Base-by-base conservation (phyloP, 352 stramenopile genomes). In the Phytophthora pinifolia region DNA sequence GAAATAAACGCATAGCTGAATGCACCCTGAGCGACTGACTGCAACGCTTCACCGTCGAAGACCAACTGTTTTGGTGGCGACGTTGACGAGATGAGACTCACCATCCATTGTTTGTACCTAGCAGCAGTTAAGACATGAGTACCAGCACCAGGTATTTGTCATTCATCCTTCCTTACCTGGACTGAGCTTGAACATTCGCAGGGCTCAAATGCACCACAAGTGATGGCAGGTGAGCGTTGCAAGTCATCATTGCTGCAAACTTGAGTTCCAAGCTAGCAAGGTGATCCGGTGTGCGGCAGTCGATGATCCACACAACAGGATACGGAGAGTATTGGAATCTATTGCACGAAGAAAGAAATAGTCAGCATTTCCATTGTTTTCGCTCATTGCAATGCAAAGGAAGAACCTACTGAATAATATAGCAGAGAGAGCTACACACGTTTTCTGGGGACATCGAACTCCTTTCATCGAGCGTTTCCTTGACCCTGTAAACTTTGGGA, bases 131-230 rank as follows among this genome's bases (percentile, higher is more conserved):
- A 39, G 58, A 38, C 5, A 27, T 59, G 12, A 59, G 33, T 18
- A 35, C 6, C 0, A 35, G 1, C 9, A 38, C 7, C 12, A 9
- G 25, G 17, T 15, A 7, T 34, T 22, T 34, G 22, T 27, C 22
- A 27, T 18, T 5, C 9, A 29, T n/a, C n/a, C 14, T n/a, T 31
- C 3, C 27, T 8, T 66, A 80, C 73, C 46, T 68, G 2, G 60
- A 25, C 17, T 74, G 48, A 25, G 35, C 27, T 31, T 63, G 45
- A 3, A 86, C 53, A 17, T 54, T n/a, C 1, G 52, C 9, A 8
- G 72, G 70, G 1, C 76, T 77, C 9, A 90, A 74, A 42, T 90
- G 80, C 12, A 85, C 70, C 9, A 88, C 58, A 1, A 90, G 57
- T 4, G 53, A 67, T 18, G 80, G 78, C 2, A 45, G 46, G 36